Base-by-base conservation (phyloP, 1,284 basidiomycete species). In the Sanghuangporus baumii region DNA sequence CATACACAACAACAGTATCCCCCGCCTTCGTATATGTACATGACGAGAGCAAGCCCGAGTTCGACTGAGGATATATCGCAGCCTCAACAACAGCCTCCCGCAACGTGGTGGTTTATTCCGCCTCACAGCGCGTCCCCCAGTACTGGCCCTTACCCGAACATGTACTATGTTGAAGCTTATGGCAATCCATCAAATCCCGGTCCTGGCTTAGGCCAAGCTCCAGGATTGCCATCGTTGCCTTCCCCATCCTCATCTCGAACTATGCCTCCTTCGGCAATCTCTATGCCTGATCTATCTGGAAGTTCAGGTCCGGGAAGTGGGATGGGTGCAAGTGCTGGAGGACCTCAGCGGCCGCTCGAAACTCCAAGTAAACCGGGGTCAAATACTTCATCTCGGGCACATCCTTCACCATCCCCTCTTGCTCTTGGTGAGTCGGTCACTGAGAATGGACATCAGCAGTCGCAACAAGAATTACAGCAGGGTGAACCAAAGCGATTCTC, bases 91-190 rank as follows among this genome's bases (percentile, higher is more conserved):
- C 64, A 63, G 38, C 61, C 47, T 20, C 31, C 57, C 7, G 79
- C 79, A n/a, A 73, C 75, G 8, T 86, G 83, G 84, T 87, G 80
- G 78, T 86, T 83, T 66, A 68, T 83, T 31, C 76, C 78, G 16
- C 61, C 55, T 41, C 14, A 51, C n/a, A 36, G 36, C 51, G 54
- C 56, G 11, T 55, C 63, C 34, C 46, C 75, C 57, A 31, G 66
- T 46, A 56, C 67, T 57, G 64, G 71, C 34, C 70, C 77, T n/a
- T 81, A 79, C 67, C 77, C 75, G 47, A 71, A 69, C 11, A 74
- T 73, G 61, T 79, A 80, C 70, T 67, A 72, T 18, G 68, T 75
- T 67, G 71, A 74, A 36, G 26, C 62, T 23, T 60, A 67, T 41
- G 70, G 67, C 57, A 70, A 63, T 26, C 59, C 63, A 31, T 26